Evolutionary conservation across 495 filamentous ascomycete genomes (phyloP).

Genomic region (Neurospora intermedia): DNA sequence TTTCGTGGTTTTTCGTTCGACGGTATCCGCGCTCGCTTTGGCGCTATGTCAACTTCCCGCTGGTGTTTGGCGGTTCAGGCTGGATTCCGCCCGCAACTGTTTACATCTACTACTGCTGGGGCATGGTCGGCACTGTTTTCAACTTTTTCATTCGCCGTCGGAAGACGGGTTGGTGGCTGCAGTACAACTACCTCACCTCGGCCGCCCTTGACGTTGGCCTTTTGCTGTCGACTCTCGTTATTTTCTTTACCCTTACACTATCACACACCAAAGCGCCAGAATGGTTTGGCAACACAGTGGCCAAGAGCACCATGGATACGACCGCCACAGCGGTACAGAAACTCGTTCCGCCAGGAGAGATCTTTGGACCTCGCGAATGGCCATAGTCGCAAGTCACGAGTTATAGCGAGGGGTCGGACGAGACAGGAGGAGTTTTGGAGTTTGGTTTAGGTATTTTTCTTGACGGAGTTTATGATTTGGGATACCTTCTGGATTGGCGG

Average conservation of each 20-base stretch:
- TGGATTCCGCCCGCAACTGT: conserved; percentile 55
- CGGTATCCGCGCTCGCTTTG: conserved; percentile 44
- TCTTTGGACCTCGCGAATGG: conserved; percentile 36
- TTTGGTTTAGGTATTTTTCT: background rate
- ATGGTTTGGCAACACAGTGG: conserved; percentile 58
- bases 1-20: conserved; percentile 51
- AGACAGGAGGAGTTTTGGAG: background rate
- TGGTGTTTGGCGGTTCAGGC: conserved; percentile 55
- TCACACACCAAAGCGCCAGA: conserved; percentile 38
- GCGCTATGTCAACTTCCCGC: conserved; percentile 53
- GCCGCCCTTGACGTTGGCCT: conserved; percentile 62
- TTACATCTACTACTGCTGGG: conserved; percentile 59
- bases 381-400: conserved; percentile 12
- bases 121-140: conserved; percentile 55
- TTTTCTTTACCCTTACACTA: conserved; percentile 58
- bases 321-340: conserved; percentile 23
- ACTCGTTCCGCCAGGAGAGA: conserved; percentile 24
- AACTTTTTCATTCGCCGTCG: conserved; percentile 53
- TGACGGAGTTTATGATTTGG: background rate
- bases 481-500: background rate
- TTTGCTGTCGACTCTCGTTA: conserved; percentile 53
- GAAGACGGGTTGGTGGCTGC: conserved; percentile 62
- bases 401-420: background rate
- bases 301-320: conserved; percentile 31
- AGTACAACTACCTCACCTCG: conserved; percentile 69